Percentiles rank a stretch among this genome's conserved stretches.
Evolutionary conservation across 2,329 filamentous ascomycete genomes (phyloP).

Genomic region (Kalmusia sp.): DNA sequence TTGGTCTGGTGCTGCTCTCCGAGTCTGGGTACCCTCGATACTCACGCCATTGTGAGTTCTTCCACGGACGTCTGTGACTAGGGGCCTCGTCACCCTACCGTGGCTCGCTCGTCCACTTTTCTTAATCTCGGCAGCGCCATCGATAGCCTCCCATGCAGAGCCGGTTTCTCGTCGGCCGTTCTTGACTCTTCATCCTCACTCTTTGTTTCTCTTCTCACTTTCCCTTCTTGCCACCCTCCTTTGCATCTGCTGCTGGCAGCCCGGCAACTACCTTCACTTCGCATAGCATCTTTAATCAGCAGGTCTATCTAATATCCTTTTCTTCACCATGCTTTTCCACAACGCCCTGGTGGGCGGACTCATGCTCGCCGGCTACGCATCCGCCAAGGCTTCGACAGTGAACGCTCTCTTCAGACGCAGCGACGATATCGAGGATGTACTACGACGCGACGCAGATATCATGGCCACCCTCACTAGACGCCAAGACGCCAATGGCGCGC

Average conservation of each 20-base stretch:
- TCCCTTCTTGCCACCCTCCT: conserved; percentile 36
- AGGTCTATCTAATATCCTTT: conserved; percentile 36
- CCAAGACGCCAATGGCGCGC: conserved; percentile 39
- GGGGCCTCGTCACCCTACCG: conserved; percentile 20
- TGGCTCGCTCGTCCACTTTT: conserved; percentile 27
- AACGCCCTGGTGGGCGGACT: conserved; percentile 37
- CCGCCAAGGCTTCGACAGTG: conserved; percentile 32
- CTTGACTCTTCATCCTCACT: conserved; percentile 33
- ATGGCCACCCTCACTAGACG: conserved; percentile 45
- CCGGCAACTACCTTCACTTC: conserved; percentile 23
- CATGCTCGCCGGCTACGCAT: conserved; percentile 39
- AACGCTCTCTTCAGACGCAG: conserved; percentile 36
- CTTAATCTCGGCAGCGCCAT: conserved; percentile 30
- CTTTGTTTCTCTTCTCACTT: conserved; percentile 32
- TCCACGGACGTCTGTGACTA: conserved; percentile 20
- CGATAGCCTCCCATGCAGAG: conserved; percentile 38
- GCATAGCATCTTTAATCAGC: conserved; percentile 41
- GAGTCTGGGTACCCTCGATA: conserved; percentile 28
- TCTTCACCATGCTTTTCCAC: conserved; percentile 40
- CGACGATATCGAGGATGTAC: conserved; percentile 39
- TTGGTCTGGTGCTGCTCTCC: conserved; percentile 36
- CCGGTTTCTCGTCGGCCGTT: conserved; percentile 36
- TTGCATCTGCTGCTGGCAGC: conserved; percentile 48
- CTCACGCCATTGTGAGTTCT: conserved; percentile 40
- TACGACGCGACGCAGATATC: conserved; percentile 42